Conservation (phyloP, 441 rosid genomes). For the Pelargonium myrrhifolium region DNA sequence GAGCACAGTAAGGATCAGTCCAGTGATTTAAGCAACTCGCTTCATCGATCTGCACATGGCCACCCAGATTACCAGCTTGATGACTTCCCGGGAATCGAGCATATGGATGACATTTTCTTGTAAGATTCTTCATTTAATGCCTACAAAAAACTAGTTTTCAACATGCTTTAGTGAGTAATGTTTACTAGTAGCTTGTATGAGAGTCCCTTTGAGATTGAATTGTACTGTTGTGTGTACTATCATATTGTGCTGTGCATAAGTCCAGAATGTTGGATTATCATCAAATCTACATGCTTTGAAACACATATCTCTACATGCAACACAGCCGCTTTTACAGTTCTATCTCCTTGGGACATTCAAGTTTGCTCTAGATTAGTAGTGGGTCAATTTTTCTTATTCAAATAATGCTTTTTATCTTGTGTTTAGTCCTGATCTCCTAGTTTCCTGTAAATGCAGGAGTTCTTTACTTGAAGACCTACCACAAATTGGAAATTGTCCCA, state of each 20-base stretch:
- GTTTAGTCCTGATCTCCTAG: background rate
- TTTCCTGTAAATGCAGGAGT: background rate
- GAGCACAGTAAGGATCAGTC: background rate
- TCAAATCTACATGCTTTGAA: too few relatives aligned
- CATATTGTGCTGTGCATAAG: too few relatives aligned
- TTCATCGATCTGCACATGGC: too few relatives aligned
- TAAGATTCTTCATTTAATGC: conserved; percentile 32
- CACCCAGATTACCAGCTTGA: background rate
- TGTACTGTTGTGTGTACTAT: conserved; percentile 14
- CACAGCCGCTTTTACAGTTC: background rate
- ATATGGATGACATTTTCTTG: background rate
- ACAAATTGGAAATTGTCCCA: background rate
- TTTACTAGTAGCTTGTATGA: conserved; percentile 19
- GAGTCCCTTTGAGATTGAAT: conserved; percentile 29
- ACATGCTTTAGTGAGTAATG: conserved; percentile 23
- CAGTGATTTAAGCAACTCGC: background rate
- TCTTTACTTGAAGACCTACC: background rate
- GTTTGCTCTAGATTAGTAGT: background rate
- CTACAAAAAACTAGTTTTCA: conserved; percentile 26
- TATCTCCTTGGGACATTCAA: background rate
- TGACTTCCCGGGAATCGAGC: background rate
- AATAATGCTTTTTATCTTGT: background rate
- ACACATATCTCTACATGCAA: background rate
- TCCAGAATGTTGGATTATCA: too few relatives aligned
- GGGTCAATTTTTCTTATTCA: too few relatives aligned